Percentiles rank a stretch among this genome's conserved stretches.
These are phyloP conservation scores for Schizonepeta tenuifolia DNA, from an alignment of 257 asterid genomes.

Conservation along the genomic window DNA sequence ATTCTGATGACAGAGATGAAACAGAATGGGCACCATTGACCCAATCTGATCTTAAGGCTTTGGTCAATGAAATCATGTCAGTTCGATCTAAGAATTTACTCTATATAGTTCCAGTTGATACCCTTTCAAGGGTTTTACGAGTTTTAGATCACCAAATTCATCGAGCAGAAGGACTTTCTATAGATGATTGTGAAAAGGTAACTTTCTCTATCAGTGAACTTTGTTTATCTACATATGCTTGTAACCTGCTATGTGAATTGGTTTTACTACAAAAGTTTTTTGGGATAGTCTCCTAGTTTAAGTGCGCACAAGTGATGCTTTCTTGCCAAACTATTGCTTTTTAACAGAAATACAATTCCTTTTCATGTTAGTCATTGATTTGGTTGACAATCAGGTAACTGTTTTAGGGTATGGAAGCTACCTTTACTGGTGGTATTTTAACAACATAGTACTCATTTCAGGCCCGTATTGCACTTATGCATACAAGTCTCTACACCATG, in stretches of 20 bases:
- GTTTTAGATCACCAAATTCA: conserved; percentile 94
- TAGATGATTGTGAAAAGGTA: conserved; percentile 83
- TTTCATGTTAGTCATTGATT: conserved; percentile 15
- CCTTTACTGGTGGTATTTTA: neutral
- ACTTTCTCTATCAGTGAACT: conserved; percentile 37
- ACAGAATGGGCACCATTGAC: conserved; percentile 78
- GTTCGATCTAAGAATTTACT: conserved; percentile 69
- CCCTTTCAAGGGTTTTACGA: conserved; percentile 71
- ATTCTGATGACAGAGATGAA: conserved; percentile 85
- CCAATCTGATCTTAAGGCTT: conserved; percentile 70
- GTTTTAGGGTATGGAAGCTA: neutral
- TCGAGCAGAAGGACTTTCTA: conserved; percentile 93
- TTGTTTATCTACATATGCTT: conserved; percentile 29
- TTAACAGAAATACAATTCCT: conserved; percentile 20
- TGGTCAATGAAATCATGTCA: conserved; percentile 78
- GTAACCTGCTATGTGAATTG: conserved; percentile 9
- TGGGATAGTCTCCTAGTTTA: conserved; percentile 31
- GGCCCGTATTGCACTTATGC: neutral
- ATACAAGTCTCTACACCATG: neutral
- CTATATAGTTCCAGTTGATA: conserved; percentile 71
- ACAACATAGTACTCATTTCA: neutral
- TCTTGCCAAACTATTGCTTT: conserved; percentile 3
- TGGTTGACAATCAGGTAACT: neutral
- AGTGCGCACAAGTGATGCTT: conserved; percentile 18
- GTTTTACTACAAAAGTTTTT: conserved; percentile 8